Base-by-base conservation (phyloP, 2,329 filamentous ascomycete species). In the Aureobasidium zeae region DNA sequence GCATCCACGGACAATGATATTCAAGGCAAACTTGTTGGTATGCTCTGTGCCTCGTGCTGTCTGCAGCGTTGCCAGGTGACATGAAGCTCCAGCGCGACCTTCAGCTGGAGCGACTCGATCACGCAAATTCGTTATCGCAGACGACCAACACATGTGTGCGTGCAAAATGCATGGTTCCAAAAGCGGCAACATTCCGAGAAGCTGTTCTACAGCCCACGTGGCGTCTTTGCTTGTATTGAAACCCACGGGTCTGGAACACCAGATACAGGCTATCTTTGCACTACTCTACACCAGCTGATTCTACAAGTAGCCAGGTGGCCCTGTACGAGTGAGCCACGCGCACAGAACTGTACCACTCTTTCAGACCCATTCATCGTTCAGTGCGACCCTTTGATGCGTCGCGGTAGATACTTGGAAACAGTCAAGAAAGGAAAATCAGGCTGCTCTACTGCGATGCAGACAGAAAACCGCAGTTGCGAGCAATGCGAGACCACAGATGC, bases 251-350 rank as follows among this genome's bases (percentile, higher is more conserved):
- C 15, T 43, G 30, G 30, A 24, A 34, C 16, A 34, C 12, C 16
- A 13, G 9, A 34, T 33, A 43, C n/a, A 28, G 29, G 16, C n/a
- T n/a, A 29, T 22, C 19, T 11, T 32, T 41, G 37, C 28, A 41
- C 37, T 29, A 39, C 36, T 16, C 26, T 39, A 13, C 28, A 31
- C 21, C n/a, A n/a, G 9, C 2, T 21, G 8, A 15, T 43, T 33
- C 30, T 33, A 34, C 26, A 34, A 12, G 16, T n/a, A 33, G n/a
- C 19, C 31, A 32, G 29, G 15, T 34, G 39, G 22, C 21, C 19
- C 30, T 34, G 30, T 33, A 34, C 39, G 39, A 43, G 39, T 15
- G 21, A 30, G 21, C 39, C 39, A 43, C 39, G 39, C 39, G 39
- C 39, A 30, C 30, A 5, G 11, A 34, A 25, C 21, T 29, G 39